A percentile compares a stretch with the other conserved stretches of the same genome.
phyloP scores from a whole-genome alignment of 805 yeast species.

The Saccharomycopsis fodiens region DNA sequence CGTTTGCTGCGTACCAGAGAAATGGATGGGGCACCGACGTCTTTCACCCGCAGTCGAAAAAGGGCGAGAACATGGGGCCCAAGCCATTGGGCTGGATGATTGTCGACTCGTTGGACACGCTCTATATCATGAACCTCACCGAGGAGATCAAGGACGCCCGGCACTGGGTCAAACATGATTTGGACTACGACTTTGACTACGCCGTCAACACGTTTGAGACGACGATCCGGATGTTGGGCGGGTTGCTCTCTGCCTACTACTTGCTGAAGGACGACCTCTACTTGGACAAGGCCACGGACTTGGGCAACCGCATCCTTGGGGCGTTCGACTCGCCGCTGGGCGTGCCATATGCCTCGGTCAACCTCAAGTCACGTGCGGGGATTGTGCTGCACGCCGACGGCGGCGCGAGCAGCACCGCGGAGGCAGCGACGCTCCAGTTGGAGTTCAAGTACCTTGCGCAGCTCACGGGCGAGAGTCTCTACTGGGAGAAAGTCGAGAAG shows the following conservation, averaged over 20 bases:
- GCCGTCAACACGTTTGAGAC: conserved; percentile 84
- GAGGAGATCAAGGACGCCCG: conserved; percentile 59
- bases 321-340: conserved; percentile 65
- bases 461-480: conserved; percentile 70
- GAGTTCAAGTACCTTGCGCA: conserved; percentile 78
- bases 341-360: conserved; percentile 72
- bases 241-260: conserved; percentile 76
- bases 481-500: conserved; percentile 73
- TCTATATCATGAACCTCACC: conserved; percentile 62
- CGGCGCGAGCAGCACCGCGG: conserved; percentile 87
- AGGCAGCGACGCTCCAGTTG: conserved; percentile 77
- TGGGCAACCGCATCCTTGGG: conserved; percentile 66
- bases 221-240: conserved; percentile 92
- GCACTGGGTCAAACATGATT: conserved; percentile 64
- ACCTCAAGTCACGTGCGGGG: conserved; percentile 58
- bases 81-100: conserved; percentile 88
- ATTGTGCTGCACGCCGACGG: conserved; percentile 51
- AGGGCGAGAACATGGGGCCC: conserved; percentile 68
- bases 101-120: conserved; percentile 79
- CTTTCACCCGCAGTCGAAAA: conserved; percentile 58
- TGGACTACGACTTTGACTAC: conserved; percentile 64
- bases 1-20: conserved; percentile 69
- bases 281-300: conserved; percentile 68
- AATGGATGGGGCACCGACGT: conserved; percentile 84
- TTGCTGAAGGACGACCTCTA: conserved; percentile 62